A percentile compares a stretch with the other conserved stretches of the same genome.
Conservation (phyloP, 805 yeast genomes). For the Metschnikowia hibisci region DNA sequence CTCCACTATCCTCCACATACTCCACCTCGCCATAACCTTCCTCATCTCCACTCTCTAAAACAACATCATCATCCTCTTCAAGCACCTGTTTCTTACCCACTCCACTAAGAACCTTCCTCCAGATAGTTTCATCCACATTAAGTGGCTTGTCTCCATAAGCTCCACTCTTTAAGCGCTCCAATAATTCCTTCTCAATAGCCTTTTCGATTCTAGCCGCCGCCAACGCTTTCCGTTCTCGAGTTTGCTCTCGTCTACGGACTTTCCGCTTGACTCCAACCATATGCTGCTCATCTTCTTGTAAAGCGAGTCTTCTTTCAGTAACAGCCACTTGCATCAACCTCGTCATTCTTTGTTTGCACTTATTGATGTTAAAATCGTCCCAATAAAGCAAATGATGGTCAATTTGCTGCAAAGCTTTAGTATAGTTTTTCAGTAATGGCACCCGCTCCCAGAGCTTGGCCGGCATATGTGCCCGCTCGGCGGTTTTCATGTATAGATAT, state of each 20-base stretch:
- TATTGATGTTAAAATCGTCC: constrained; percentile 87
- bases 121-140: constrained; percentile 91
- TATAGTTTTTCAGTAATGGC: constrained; percentile 82
- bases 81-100: constrained; percentile 56
- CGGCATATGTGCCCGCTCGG: constrained; percentile 96
- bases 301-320: constrained; percentile 88
- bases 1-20: constrained; percentile 87
- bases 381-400: constrained; percentile 87
- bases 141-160: constrained; percentile 98
- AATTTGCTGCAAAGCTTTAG: constrained; percentile 81
- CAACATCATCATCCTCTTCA: constrained; percentile 55
- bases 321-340: constrained; percentile 93
- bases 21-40: constrained; percentile 72
- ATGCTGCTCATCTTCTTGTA: constrained; percentile 88
- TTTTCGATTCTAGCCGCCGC: constrained; percentile 96
- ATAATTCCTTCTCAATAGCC: constrained; percentile 91
- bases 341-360: constrained; percentile 94
- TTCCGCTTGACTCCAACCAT: constrained; percentile 91
- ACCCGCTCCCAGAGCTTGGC: constrained; percentile 93
- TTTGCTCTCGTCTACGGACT: constrained; percentile 90
- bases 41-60: constrained; percentile 39
- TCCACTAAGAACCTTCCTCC: constrained; percentile 88
- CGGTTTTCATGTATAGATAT: constrained; percentile 91
- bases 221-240: constrained; percentile 93
- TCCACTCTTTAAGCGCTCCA: constrained; percentile 93